phyloP scores from a whole-genome alignment of 495 filamentous ascomycete genomes.

The Lophiostoma macrostomum region DNA sequence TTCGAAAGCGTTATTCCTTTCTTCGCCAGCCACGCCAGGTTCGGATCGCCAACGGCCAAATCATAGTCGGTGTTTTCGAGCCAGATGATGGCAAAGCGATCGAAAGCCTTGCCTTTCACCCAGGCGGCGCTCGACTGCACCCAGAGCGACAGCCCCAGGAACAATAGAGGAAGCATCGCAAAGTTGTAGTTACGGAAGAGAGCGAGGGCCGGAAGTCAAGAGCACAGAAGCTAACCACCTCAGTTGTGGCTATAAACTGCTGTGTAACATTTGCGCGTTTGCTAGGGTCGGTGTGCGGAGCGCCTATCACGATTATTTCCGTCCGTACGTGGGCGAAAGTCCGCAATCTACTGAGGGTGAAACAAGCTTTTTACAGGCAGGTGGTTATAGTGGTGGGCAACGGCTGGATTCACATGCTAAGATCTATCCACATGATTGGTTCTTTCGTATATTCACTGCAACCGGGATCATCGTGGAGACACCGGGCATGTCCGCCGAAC shows the following conservation, averaged over 20 bases:
- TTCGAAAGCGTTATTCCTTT: slow-evolving; percentile 38
- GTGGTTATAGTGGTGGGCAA: too few species aligned
- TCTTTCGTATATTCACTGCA: too few species aligned
- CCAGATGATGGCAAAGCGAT: slow-evolving; percentile 40
- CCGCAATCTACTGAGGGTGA: not conserved
- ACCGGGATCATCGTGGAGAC: too few species aligned
- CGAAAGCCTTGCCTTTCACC: slow-evolving; percentile 42
- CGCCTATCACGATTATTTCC: slow-evolving; percentile 1
- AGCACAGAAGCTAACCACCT: too few species aligned
- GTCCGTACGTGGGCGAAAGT: not conserved
- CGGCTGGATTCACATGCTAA: too few species aligned
- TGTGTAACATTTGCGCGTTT: too few species aligned
- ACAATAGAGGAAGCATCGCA: not conserved
- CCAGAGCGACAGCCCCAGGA: slow-evolving; percentile 6
- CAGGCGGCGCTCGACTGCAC: not conserved
- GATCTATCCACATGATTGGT: too few species aligned
- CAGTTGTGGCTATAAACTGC: too few species aligned
- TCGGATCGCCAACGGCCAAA: slow-evolving; percentile 36
- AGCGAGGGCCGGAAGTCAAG: slow-evolving; percentile 3
- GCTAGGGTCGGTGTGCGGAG: too few species aligned
- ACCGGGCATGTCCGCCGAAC: too few species aligned
- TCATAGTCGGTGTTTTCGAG: slow-evolving; percentile 42
- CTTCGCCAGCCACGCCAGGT: slow-evolving; percentile 36
- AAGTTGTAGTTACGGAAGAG: not conserved
- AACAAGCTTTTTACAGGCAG: not conserved